Base-by-base conservation (phyloP, 768 basidiomycete species). In the Clitopilus passeckerianus region DNA sequence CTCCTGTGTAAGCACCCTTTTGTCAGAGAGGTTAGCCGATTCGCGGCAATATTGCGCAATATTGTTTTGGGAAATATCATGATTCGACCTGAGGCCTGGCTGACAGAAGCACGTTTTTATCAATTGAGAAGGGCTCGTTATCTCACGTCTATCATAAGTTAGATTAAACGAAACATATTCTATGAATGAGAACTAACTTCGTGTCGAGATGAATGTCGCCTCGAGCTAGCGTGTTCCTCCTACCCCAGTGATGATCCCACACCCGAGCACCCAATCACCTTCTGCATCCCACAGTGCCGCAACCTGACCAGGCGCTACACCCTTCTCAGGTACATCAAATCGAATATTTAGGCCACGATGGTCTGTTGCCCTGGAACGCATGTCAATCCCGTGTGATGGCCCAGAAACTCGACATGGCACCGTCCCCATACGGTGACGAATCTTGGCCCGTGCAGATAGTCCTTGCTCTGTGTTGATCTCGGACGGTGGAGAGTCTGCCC, bases 201-300 rank as follows among this genome's bases (percentile, higher is more conserved):
- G 20, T 23, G 46, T 23, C 20, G 15, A 2, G 46, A 18, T 41
- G n/a, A 41, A 41, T 18, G 37, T 15, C 37, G 37, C n/a, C 10
- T 23, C 22, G 10, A 20, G 46, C 10, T 50, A 41, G 9, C 46
- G n/a, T 50, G 12, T 20, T 22, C 18, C 16, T 18, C 46, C 20
- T n/a, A 23, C 46, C 20, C 44, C 62, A 1, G 67, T 61, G 54
- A 97, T 94, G 6, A 80, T 72, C 33, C 93, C 95, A 66, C 89
- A 90, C 1, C 95, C 95, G 30, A 96, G 76, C 71, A 93, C 95
- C 86, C 88, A 89, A 50, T 86, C 80, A 1, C 77, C 85, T 50
- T 84, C 80, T 1, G 76, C 83, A 58, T 85, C 79, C 71, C 86
- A 97, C 1, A 96, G 63, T 0, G 83, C 86, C 6, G 86, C 87